These are phyloP conservation scores for Phytophthora syringae DNA, from an alignment of 352 stramenopile genomes.

Conservation along the genomic window DNA sequence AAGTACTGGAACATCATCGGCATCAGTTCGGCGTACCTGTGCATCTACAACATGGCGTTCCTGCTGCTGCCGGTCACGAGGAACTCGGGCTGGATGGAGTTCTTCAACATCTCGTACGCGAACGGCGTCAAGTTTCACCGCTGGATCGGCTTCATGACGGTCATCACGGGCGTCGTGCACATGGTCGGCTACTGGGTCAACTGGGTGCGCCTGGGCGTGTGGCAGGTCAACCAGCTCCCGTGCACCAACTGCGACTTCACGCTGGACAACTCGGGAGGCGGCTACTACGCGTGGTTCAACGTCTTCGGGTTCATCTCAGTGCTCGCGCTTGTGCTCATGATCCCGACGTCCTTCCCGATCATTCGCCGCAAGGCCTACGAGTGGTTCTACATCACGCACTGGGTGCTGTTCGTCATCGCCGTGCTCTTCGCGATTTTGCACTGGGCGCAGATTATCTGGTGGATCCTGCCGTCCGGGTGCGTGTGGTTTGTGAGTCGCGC, in stretches of 20 bases:
- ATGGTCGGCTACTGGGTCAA: slow-evolving; percentile 58
- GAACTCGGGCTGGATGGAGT: slow-evolving; percentile 74
- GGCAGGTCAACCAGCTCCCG: slow-evolving; percentile 50
- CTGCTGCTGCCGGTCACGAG: slow-evolving; percentile 63
- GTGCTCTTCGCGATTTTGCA: slow-evolving; percentile 65
- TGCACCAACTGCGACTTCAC: slow-evolving; percentile 60
- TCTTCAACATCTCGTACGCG: slow-evolving; percentile 66
- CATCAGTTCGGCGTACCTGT: slow-evolving; percentile 56
- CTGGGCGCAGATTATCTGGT: slow-evolving; percentile 66
- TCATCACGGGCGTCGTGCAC: slow-evolving; percentile 57
- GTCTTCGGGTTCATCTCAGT: slow-evolving; percentile 58
- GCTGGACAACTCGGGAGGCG: slow-evolving; percentile 42
- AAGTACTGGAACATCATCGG: slow-evolving; percentile 68
- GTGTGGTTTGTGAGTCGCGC: slow-evolving; percentile 64
- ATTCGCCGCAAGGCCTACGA: slow-evolving; percentile 62
- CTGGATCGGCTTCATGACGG: slow-evolving; percentile 66
- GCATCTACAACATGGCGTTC: slow-evolving; percentile 82
- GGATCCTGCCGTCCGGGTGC: slow-evolving; percentile 55
- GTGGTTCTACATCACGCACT: slow-evolving; percentile 69
- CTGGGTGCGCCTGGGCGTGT: slow-evolving; percentile 50
- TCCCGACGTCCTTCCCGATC: slow-evolving; percentile 58
- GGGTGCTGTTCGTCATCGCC: slow-evolving; percentile 59
- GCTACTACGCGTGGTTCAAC: slow-evolving; percentile 74
- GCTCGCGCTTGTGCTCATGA: slow-evolving; percentile 59
- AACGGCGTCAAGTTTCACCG: slow-evolving; percentile 69